phyloP scores from a whole-genome alignment of 331 rosid genomes.

The Pyracantha coccinea region DNA sequence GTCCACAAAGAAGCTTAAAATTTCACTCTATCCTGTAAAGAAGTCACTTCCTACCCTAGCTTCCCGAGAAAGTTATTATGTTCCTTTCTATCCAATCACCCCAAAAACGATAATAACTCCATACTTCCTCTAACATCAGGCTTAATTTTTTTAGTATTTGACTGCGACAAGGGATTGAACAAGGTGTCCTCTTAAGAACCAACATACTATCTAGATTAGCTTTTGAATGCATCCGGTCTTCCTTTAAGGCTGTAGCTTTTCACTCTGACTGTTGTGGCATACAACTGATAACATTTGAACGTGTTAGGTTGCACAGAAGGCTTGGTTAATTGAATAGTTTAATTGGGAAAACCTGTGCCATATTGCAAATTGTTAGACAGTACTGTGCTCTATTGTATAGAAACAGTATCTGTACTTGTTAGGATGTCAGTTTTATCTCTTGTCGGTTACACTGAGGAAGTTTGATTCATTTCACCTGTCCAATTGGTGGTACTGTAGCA shows the following conservation, averaged over 20 bases:
- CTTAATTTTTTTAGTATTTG: neutral
- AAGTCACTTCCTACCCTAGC: neutral
- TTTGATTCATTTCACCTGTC: neutral
- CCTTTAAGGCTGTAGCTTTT: neutral
- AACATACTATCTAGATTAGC: neutral
- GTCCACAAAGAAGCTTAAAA: neutral
- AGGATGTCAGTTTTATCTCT: neutral
- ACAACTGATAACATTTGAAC: neutral
- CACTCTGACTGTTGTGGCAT: neutral
- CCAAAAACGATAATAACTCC: neutral
- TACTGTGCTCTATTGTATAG: neutral
- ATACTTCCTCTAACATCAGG: neutral
- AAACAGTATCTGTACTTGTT: neutral
- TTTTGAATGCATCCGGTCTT: neutral
- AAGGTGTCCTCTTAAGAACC: neutral
- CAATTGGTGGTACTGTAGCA: neutral
- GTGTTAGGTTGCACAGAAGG: neutral
- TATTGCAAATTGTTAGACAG: neutral
- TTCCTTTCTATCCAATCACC: neutral
- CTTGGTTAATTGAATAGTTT: neutral
- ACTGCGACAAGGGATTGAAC: neutral
- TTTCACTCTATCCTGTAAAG: neutral
- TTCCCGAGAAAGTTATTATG: neutral
- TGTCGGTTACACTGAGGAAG: neutral
- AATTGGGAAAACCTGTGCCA: neutral